Percentiles rank a stretch among this genome's conserved stretches.
Evolutionary conservation across 2,329 filamentous ascomycete genomes (phyloP).

Genomic region (Eutypa lata): DNA sequence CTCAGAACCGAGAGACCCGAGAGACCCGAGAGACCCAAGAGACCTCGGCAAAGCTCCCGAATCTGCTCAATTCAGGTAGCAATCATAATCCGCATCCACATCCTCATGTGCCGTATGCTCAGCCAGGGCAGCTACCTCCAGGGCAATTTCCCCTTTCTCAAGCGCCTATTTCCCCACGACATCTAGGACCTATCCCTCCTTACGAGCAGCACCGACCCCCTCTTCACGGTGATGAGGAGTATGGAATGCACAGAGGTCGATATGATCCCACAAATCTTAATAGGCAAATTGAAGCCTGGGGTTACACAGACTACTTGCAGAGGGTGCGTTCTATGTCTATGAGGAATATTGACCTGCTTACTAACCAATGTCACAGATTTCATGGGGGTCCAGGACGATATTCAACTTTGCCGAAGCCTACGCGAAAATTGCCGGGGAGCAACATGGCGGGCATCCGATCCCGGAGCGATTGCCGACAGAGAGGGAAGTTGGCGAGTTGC

Average conservation of each 20-base stretch:
- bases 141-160: slow-evolving; percentile 38
- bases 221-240: slow-evolving; percentile 44
- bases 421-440: slow-evolving; percentile 51
- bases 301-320: slow-evolving; percentile 49
- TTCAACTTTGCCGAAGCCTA: slow-evolving; percentile 58
- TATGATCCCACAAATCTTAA: slow-evolving; percentile 43
- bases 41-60: slow-evolving; percentile 23
- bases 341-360: background rate
- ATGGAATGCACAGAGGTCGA: slow-evolving; percentile 34
- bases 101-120: slow-evolving; percentile 37
- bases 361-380: slow-evolving; percentile 41
- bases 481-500: slow-evolving; percentile 52
- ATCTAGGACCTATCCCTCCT: slow-evolving; percentile 39
- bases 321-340: slow-evolving; percentile 33
- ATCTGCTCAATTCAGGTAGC: slow-evolving; percentile 13
- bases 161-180: slow-evolving; percentile 49
- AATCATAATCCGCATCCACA: slow-evolving; percentile 30
- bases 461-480: slow-evolving; percentile 54
- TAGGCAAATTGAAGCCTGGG: slow-evolving; percentile 51
- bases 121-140: slow-evolving; percentile 44
- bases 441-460: slow-evolving; percentile 51
- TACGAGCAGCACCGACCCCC: slow-evolving; percentile 45
- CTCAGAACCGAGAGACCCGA: slow-evolving; percentile 23
- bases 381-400: slow-evolving; percentile 48
- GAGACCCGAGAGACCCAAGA: slow-evolving; percentile 25